These are phyloP conservation scores for Vitis hybrid DNA, from an alignment of 177 flowering plant species.

Conservation along the genomic window DNA sequence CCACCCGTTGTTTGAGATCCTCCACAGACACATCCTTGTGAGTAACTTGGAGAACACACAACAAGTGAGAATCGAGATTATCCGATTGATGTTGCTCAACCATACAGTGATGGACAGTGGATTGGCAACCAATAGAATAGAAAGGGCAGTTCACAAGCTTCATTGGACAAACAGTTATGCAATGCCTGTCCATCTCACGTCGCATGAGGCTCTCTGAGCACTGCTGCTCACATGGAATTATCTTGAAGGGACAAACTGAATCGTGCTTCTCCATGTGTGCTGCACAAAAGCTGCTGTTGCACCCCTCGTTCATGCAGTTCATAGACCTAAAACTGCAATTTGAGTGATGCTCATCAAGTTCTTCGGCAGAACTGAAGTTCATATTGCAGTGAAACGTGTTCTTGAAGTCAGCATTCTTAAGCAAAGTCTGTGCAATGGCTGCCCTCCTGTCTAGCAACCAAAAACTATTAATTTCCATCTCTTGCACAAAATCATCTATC, in stretches of 20 bases:
- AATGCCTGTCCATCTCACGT: constrained; percentile 90
- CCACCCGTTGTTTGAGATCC: constrained; percentile 40
- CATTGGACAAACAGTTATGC: constrained; percentile 88
- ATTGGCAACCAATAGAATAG: constrained; percentile 65
- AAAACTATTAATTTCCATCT: constrained; percentile 75
- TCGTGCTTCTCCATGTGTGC: constrained; percentile 62
- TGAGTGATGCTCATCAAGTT: constrained; percentile 47
- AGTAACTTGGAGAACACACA: constrained; percentile 40
- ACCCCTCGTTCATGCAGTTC: constrained; percentile 60
- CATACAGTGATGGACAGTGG: constrained; percentile 42
- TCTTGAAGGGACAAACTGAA: constrained; percentile 63
- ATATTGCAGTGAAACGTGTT: constrained; percentile 47
- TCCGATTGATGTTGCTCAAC: constrained; percentile 54
- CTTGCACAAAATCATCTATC: constrained; percentile 84
- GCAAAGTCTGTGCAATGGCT: constrained; percentile 49
- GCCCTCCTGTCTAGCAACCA: constrained; percentile 69
- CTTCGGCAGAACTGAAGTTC: constrained; percentile 49
- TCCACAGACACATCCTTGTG: constrained; percentile 54
- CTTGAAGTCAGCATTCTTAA: constrained; percentile 73
- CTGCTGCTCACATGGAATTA: constrained; percentile 78
- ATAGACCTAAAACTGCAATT: constrained; percentile 55
- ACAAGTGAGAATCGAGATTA: constrained; percentile 51
- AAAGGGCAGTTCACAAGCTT: constrained; percentile 82
- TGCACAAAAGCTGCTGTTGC: constrained; percentile 52
- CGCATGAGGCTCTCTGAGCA: constrained; percentile 67